These are phyloP conservation scores for Arthrinium puccinioides DNA, from an alignment of 2,329 filamentous ascomycete genomes.

Conservation along the genomic window DNA sequence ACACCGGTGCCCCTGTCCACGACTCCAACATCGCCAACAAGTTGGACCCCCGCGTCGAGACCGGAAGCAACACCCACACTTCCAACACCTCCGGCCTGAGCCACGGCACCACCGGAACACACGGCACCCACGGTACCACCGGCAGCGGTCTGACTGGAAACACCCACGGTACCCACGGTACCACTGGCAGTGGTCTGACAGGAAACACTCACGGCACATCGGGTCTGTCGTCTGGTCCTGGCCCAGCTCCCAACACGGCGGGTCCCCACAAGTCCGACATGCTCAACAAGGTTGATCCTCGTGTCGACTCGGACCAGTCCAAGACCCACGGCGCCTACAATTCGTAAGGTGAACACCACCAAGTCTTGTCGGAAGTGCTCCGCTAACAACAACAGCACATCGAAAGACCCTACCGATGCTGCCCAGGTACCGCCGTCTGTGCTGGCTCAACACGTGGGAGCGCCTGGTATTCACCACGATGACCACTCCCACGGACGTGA, in stretches of 20 bases:
- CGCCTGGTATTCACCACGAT: slow-evolving; percentile 36
- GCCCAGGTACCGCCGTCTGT: slow-evolving; percentile 51
- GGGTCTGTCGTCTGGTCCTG: slow-evolving; percentile 9
- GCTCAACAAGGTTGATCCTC: slow-evolving; percentile 42
- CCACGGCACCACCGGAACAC: slow-evolving; percentile 14
- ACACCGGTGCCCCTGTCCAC: slow-evolving; percentile 6
- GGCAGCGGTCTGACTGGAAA: slow-evolving; percentile 5
- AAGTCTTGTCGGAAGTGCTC: slow-evolving; percentile 7
- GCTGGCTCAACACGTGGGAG: slow-evolving; percentile 38
- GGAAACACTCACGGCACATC: neutral
- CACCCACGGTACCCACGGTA: slow-evolving; percentile 12
- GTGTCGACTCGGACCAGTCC: slow-evolving; percentile 47
- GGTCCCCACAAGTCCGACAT: slow-evolving; percentile 36
- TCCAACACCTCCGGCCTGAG: no score
- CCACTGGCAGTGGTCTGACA: neutral
- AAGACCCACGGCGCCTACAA: slow-evolving; percentile 46
- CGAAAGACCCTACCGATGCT: slow-evolving; percentile 46
- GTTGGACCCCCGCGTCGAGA: no score
- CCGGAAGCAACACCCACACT: no score
- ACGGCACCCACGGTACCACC: slow-evolving; percentile 1
- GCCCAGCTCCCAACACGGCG: slow-evolving; percentile 9
- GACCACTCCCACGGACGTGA: slow-evolving; percentile 34
- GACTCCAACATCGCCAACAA: no score
- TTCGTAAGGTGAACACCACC: slow-evolving; percentile 33
- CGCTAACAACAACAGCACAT: no score